phyloP scores from a whole-genome alignment of 768 basidiomycete genomes.

The Melanogaster broomeanus region DNA sequence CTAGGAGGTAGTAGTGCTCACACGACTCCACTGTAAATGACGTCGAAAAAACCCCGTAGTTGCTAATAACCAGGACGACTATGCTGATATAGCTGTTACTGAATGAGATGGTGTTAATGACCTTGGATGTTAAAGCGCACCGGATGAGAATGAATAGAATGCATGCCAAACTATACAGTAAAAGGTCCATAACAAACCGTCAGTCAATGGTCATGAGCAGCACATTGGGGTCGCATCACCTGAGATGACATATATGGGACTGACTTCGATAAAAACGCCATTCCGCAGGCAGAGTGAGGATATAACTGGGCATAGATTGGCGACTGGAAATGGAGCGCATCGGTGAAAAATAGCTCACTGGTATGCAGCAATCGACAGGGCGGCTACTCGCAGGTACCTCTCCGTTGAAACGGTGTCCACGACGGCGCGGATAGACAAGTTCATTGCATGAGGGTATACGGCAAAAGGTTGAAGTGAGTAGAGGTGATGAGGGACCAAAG shows the following conservation, averaged over 20 bases:
- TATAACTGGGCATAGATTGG: constrained; percentile 20
- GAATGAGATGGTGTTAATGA: constrained; percentile 2
- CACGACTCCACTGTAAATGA: constrained; percentile 52
- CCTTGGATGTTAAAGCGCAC: constrained; percentile 3
- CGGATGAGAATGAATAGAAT: constrained; percentile 36
- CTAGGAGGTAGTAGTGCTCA: constrained; percentile 46
- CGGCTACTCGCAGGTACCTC: constrained; percentile 35
- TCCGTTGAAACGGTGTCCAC: constrained; percentile 16
- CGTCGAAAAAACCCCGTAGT: constrained; percentile 58
- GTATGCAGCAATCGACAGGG: constrained; percentile 39
- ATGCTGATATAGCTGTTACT: constrained; percentile 41
- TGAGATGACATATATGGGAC: constrained; percentile 22
- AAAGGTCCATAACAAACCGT: background rate
- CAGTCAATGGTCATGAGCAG: background rate
- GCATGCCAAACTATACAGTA: constrained; percentile 32
- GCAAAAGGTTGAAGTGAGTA: background rate
- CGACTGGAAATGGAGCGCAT: background rate
- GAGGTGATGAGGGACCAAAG: background rate
- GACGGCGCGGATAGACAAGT: background rate
- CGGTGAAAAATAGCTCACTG: constrained; percentile 29
- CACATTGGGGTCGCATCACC: constrained; percentile 15
- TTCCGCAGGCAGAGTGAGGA: constrained; percentile 35
- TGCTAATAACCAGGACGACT: constrained; percentile 48
- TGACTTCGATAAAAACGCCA: constrained; percentile 36
- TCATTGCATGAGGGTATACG: constrained; percentile 1